Evolutionary conservation across 768 basidiomycete genomes (phyloP).

Genomic region (Psilocybe azurescens): DNA sequence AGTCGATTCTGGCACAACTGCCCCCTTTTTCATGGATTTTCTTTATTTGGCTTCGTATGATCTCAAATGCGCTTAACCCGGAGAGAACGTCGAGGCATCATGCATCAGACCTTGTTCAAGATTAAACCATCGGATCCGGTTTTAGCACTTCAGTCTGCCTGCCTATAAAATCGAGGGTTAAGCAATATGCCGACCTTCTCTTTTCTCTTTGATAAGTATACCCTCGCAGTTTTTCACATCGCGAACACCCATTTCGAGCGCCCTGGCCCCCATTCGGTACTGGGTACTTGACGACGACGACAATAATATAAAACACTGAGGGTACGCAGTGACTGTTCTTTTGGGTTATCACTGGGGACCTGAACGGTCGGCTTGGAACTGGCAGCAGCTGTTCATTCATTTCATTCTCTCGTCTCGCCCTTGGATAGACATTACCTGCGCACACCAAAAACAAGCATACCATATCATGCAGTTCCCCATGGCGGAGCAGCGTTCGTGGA

Average conservation of each 20-base stretch:
- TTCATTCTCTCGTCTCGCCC: neutral
- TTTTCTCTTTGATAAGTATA: neutral
- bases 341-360: neutral
- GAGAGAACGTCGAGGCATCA: slow-evolving; percentile 3
- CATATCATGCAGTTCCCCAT: neutral
- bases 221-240: neutral
- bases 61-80: neutral
- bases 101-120: neutral
- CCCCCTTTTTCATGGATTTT: neutral
- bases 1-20: no score
- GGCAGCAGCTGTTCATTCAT: neutral
- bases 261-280: neutral
- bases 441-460: neutral
- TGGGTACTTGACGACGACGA: neutral
- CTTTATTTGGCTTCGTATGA: neutral
- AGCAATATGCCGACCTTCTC: neutral
- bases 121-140: slow-evolving; percentile 3
- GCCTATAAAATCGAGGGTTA: slow-evolving; percentile 8
- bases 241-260: neutral
- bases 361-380: neutral
- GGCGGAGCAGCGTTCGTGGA: neutral
- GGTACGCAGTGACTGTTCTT: neutral
- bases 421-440: neutral
- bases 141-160: neutral
- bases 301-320: neutral